Conservation (phyloP, 257 asterid species). For the Fraxinus quadrangulata region DNA sequence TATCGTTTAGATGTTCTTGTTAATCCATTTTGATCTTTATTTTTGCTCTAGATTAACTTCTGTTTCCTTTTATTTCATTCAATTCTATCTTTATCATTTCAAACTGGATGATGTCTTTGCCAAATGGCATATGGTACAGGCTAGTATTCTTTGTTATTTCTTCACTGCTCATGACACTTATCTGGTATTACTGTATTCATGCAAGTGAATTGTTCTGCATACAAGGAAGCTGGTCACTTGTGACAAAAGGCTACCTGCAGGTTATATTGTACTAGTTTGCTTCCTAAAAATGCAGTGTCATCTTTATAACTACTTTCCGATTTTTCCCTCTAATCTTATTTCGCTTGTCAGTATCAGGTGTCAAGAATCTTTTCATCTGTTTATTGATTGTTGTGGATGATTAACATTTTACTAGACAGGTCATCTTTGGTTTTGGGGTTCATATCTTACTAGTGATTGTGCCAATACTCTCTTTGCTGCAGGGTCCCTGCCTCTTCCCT, state of each 20-base stretch:
- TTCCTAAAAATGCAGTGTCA: not conserved
- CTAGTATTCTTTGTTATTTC: not conserved
- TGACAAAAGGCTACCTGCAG: not conserved
- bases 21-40: not conserved
- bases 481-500: slow-evolving; percentile 74
- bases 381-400: not conserved
- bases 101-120: not conserved
- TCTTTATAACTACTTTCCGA: not conserved
- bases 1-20: not conserved
- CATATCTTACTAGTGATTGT: slow-evolving; percentile 3
- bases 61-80: not conserved
- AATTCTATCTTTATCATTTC: not conserved
- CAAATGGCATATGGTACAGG: not conserved
- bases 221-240: not conserved
- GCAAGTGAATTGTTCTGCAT: slow-evolving; percentile 2
- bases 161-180: not conserved
- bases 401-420: not conserved
- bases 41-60: not conserved
- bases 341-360: not conserved
- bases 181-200: not conserved
- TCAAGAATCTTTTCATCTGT: not conserved
- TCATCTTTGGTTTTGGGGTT: not conserved
- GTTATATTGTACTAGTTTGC: not conserved
- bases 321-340: not conserved
- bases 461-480: slow-evolving; percentile 19